Conservation (phyloP, 805 yeast species). For the Kazachstania viticola region DNA sequence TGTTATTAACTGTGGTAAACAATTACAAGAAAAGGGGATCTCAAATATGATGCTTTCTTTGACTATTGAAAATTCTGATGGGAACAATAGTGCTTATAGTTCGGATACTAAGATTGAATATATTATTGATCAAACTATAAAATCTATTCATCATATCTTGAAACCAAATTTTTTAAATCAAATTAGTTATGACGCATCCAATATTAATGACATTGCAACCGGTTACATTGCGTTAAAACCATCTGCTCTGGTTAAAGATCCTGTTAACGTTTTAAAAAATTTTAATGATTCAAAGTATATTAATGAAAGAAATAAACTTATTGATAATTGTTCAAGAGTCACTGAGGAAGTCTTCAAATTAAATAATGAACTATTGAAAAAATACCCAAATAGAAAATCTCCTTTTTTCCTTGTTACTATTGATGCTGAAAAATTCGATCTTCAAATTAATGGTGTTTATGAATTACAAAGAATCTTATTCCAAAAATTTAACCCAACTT, state of each 20-base stretch:
- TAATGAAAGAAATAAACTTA: slow-evolving; percentile 41
- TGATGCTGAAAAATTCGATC: slow-evolving; percentile 84
- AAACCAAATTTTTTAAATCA: slow-evolving; percentile 59
- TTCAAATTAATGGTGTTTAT: slow-evolving; percentile 79
- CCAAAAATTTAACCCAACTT: slow-evolving; percentile 52
- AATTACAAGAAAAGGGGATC: slow-evolving; percentile 61
- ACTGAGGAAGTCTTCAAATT: slow-evolving; percentile 44
- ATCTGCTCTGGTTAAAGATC: slow-evolving; percentile 72
- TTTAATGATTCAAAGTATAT: slow-evolving; percentile 43
- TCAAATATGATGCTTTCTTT: slow-evolving; percentile 92
- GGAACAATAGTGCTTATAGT: too few species aligned
- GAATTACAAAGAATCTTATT: slow-evolving; percentile 76
- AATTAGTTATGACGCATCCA: slow-evolving; percentile 22
- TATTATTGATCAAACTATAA: slow-evolving; percentile 52
- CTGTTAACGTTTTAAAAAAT: slow-evolving; percentile 59
- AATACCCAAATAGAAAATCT: slow-evolving; percentile 52
- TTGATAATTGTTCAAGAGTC: slow-evolving; percentile 53
- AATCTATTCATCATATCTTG: slow-evolving; percentile 55
- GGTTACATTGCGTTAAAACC: slow-evolving; percentile 93
- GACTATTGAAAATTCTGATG: slow-evolving; percentile 88
- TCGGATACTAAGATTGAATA: slow-evolving; percentile 36
- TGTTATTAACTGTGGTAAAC: slow-evolving; percentile 58
- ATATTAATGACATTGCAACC: slow-evolving; percentile 64
- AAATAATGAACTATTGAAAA: slow-evolving; percentile 36
- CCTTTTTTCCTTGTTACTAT: slow-evolving; percentile 70